Conservation (phyloP, 345 rosid genomes). For the Tarenaya hassleriana region DNA sequence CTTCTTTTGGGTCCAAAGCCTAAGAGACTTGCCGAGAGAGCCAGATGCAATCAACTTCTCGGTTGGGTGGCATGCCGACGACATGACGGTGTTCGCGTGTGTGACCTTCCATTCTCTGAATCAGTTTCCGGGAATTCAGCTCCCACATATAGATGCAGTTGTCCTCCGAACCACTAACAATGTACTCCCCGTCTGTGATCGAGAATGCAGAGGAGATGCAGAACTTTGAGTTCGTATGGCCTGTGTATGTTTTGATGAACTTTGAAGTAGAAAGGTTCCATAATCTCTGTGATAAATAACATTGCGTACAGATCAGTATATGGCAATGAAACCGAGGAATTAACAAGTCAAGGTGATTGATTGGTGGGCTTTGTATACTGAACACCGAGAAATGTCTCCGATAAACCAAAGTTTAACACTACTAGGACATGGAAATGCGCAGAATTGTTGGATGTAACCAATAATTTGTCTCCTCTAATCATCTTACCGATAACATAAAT, state of each 20-base stretch:
- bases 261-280: conserved; percentile 82
- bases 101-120: conserved; percentile 94
- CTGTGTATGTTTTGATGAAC: conserved; percentile 71
- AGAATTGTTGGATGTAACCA: too few relatives aligned
- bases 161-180: conserved; percentile 92
- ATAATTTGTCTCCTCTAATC: too few relatives aligned
- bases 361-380: too few relatives aligned
- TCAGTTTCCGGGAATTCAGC: conserved; percentile 62
- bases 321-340: conserved; percentile 5
- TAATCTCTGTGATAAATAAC: conserved; percentile 47
- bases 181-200: conserved; percentile 61
- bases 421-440: too few relatives aligned
- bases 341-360: not conserved
- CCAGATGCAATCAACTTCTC: conserved; percentile 85
- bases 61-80: conserved; percentile 75
- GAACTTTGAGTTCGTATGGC: conserved; percentile 65
- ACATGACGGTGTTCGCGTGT: conserved; percentile 69
- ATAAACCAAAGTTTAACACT: too few relatives aligned
- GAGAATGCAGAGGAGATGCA: conserved; percentile 75
- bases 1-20: conserved; percentile 75
- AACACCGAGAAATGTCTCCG: conserved; percentile 12
- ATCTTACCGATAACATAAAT: too few relatives aligned
- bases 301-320: not conserved
- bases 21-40: conserved; percentile 70
- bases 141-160: conserved; percentile 84